phyloP scores from a whole-genome alignment of 1,284 basidiomycete species.

The Trichosporon ovoides region DNA sequence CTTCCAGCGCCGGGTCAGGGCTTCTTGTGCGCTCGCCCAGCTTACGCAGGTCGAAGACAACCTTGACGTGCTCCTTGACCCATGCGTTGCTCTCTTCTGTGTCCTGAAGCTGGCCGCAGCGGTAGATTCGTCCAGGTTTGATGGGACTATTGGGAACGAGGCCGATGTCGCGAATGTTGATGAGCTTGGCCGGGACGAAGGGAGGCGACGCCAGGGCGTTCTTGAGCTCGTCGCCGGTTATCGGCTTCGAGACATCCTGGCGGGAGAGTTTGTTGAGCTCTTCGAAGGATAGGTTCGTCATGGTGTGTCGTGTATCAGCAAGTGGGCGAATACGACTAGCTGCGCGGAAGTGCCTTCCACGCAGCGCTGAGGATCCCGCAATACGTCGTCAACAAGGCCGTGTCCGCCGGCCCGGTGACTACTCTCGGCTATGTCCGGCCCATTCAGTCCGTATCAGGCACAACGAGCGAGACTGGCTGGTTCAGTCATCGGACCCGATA shows the following conservation, averaged over 20 bases:
- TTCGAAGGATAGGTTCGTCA: neutral
- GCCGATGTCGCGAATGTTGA: conserved; percentile 20
- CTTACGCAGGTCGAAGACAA: conserved; percentile 15
- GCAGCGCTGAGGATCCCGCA: no score
- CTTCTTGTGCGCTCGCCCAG: neutral
- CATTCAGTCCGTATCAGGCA: no score
- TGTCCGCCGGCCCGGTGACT: no score
- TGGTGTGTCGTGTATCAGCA: neutral
- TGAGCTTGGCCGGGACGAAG: conserved; percentile 8
- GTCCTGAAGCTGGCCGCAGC: conserved; percentile 8
- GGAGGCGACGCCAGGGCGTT: conserved; percentile 10
- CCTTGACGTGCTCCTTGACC: conserved; percentile 8
- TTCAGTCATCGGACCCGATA: no score
- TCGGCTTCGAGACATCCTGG: neutral
- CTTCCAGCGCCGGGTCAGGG: conserved; percentile 10
- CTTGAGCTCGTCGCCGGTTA: neutral
- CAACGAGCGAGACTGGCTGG: no score
- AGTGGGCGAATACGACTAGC: no score
- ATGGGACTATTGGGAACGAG: conserved; percentile 7
- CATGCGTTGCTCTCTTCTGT: conserved; percentile 2
- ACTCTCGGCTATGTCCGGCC: no score
- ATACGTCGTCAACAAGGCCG: no score
- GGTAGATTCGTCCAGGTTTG: conserved; percentile 7
- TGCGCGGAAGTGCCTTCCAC: no score
- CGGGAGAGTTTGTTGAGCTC: conserved; percentile 4